Conservation (phyloP, 1,284 basidiomycete species). For the Singerocomus rubriflavus region DNA sequence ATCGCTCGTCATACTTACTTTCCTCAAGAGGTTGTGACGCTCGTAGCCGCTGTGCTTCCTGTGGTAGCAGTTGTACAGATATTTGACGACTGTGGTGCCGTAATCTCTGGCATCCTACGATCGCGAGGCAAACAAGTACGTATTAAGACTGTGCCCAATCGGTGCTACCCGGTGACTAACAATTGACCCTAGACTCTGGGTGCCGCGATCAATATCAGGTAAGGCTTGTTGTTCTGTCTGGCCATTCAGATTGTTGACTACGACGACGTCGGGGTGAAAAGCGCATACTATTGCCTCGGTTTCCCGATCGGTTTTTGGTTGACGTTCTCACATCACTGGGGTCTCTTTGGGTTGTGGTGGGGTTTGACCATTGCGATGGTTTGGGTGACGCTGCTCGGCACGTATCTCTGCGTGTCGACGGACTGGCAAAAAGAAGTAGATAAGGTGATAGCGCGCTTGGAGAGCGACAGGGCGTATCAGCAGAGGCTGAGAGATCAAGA, state of each 20-base stretch:
- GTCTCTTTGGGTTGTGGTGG: slow-evolving; percentile 63
- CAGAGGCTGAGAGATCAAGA: slow-evolving; percentile 13
- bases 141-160: not conserved
- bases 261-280: slow-evolving; percentile 20
- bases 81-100: slow-evolving; percentile 68
- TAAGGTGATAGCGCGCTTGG: slow-evolving; percentile 53
- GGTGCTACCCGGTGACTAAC: not conserved
- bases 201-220: slow-evolving; percentile 64
- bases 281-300: slow-evolving; percentile 66
- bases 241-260: not conserved
- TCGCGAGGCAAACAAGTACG: slow-evolving; percentile 69
- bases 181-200: slow-evolving; percentile 48
- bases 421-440: slow-evolving; percentile 63
- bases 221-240: slow-evolving; percentile 8
- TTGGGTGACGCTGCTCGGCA: slow-evolving; percentile 49
- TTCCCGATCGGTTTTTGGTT: slow-evolving; percentile 67
- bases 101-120: slow-evolving; percentile 74
- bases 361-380: slow-evolving; percentile 61
- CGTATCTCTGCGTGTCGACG: slow-evolving; percentile 49
- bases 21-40: slow-evolving; percentile 49
- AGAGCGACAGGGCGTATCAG: slow-evolving; percentile 28
- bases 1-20: not conserved
- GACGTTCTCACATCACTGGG: slow-evolving; percentile 50
- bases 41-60: slow-evolving; percentile 74
- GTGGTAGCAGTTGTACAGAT: slow-evolving; percentile 80